Percentiles rank a stretch among this genome's conserved stretches.
These are phyloP conservation scores for Heteromeles arbutifolia DNA, from an alignment of 306 rosid genomes.

Conservation along the genomic window DNA sequence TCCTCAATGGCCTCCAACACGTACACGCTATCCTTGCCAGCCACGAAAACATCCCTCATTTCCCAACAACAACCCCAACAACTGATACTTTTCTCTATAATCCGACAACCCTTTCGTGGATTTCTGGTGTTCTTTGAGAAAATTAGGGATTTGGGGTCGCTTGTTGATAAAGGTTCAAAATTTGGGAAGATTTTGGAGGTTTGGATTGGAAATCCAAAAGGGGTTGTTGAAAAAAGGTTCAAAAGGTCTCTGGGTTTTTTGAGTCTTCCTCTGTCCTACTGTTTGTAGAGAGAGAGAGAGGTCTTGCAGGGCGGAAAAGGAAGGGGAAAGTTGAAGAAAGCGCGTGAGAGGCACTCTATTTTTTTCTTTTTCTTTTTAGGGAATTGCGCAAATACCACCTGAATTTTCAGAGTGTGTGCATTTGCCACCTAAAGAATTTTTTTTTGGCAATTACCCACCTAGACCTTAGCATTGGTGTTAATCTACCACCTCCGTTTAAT, in stretches of 20 bases:
- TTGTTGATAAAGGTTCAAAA: background rate
- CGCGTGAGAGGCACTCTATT: constrained; percentile 5
- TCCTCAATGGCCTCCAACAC: constrained; percentile 81
- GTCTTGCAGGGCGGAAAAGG: constrained; percentile 6
- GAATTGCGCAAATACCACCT: too few species aligned
- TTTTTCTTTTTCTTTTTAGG: background rate
- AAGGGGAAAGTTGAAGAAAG: constrained; percentile 51
- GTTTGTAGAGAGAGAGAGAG: constrained; percentile 4
- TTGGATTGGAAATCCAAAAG: background rate
- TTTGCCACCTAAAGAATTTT: too few species aligned
- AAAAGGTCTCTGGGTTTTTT: background rate
- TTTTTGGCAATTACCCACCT: too few species aligned
- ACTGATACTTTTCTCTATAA: background rate
- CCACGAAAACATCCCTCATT: constrained; percentile 99
- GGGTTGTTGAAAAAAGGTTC: background rate
- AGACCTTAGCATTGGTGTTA: too few species aligned
- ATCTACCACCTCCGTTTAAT: too few species aligned
- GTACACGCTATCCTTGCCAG: constrained; percentile 73
- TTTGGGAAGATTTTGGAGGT: background rate
- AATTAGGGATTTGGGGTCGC: background rate
- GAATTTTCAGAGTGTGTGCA: too few species aligned
- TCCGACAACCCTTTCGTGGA: background rate
- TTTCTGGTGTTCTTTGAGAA: background rate
- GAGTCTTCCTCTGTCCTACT: background rate
- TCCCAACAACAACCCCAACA: constrained; percentile 37